phyloP scores from a whole-genome alignment of 1,284 basidiomycete species.

The Marasmius oreades region DNA sequence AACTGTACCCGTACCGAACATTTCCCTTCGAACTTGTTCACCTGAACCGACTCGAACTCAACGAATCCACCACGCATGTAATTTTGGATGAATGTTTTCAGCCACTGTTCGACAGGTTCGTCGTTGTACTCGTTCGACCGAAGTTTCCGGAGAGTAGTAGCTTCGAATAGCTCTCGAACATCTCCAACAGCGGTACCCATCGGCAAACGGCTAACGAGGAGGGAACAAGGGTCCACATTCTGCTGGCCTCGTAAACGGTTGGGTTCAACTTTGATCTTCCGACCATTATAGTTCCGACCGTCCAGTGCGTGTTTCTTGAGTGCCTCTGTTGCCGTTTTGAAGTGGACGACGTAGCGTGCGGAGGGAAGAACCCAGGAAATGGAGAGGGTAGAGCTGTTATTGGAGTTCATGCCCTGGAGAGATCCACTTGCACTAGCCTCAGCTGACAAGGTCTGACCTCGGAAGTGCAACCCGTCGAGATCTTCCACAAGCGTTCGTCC shows the following conservation, averaged over 20 bases:
- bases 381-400: slow-evolving; percentile 32
- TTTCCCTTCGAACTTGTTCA: slow-evolving; percentile 20
- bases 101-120: slow-evolving; percentile 6
- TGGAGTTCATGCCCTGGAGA: slow-evolving; percentile 35
- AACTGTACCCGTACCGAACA: slow-evolving; percentile 38
- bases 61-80: background rate
- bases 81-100: background rate
- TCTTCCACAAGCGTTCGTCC: slow-evolving; percentile 33
- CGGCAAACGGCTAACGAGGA: slow-evolving; percentile 33
- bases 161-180: slow-evolving; percentile 18
- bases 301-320: slow-evolving; percentile 26
- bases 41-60: slow-evolving; percentile 1
- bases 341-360: slow-evolving; percentile 34
- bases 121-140: slow-evolving; percentile 13
- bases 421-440: slow-evolving; percentile 33
- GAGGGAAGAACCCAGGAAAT: slow-evolving; percentile 44
- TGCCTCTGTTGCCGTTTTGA: slow-evolving; percentile 26
- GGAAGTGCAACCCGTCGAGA: slow-evolving; percentile 42
- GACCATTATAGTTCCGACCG: slow-evolving; percentile 26
- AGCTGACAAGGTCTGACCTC: slow-evolving; percentile 34
- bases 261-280: slow-evolving; percentile 39
- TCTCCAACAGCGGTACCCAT: slow-evolving; percentile 13
- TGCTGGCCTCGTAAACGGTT: slow-evolving; percentile 30
- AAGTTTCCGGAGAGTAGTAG: slow-evolving; percentile 6
- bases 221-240: slow-evolving; percentile 23